phyloP scores from a whole-genome alignment of 2,329 filamentous ascomycete species.

The Verticillium tricorpus region DNA sequence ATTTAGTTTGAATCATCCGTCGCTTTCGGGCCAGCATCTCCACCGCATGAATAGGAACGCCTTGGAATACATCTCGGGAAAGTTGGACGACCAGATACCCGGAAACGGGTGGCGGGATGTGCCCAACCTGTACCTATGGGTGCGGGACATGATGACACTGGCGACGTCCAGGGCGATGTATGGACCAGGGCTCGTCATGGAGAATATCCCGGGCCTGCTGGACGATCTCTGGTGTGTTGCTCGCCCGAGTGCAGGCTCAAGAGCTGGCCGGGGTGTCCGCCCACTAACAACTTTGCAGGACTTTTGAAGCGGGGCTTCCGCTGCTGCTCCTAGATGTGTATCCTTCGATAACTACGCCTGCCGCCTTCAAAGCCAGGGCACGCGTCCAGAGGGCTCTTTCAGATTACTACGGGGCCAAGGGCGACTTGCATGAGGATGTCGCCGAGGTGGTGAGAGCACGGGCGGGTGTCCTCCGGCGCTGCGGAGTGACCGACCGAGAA shows the following conservation, averaged over 20 bases:
- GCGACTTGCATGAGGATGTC: constrained; percentile 19
- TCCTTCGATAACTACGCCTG: constrained; percentile 18
- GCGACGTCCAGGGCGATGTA: constrained; percentile 34
- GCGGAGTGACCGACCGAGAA: constrained; percentile 21
- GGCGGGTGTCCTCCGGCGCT: constrained; percentile 18
- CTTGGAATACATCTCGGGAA: constrained; percentile 24
- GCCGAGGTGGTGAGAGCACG: constrained; percentile 23
- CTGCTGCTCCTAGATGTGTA: constrained; percentile 22
- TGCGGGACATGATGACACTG: constrained; percentile 28
- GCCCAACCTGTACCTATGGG: constrained; percentile 31
- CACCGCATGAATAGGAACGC: constrained; percentile 29
- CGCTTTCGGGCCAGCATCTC: constrained; percentile 19
- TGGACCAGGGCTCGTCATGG: constrained; percentile 37
- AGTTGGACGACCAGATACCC: constrained; percentile 19
- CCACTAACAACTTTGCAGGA: background rate
- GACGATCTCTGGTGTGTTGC: constrained; percentile 25
- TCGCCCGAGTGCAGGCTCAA: no score
- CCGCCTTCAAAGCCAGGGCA: constrained; percentile 17
- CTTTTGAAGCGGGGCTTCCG: constrained; percentile 21
- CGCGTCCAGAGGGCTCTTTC: constrained; percentile 18
- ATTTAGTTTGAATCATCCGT: constrained; percentile 14
- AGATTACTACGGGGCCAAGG: constrained; percentile 21
- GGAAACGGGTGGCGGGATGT: constrained; percentile 16
- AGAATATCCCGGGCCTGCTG: constrained; percentile 33
- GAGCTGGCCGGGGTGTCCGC: background rate